Conservation (phyloP, 73 alveolate species). For the Paramecium tetraurelia region DNA sequence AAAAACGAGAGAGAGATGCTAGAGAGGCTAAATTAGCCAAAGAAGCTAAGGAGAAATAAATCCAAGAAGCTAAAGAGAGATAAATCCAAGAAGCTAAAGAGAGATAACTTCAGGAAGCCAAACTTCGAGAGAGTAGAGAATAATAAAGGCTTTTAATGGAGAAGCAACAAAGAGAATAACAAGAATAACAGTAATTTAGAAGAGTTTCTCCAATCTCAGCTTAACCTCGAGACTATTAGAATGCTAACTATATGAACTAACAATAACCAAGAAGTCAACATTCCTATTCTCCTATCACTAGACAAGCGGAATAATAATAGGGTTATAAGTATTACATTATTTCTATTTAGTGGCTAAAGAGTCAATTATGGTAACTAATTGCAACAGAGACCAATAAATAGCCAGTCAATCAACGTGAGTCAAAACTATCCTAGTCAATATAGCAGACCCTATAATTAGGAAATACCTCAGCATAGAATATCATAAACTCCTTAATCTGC, state of each 20-base stretch:
- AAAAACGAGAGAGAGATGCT: not conserved
- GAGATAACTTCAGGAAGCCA: not conserved
- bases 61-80: not conserved
- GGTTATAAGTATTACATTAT: not conserved
- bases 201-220: not conserved
- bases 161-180: not conserved
- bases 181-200: not conserved
- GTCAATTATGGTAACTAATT: not conserved
- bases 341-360: not conserved
- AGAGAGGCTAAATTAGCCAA: not conserved
- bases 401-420: not conserved
- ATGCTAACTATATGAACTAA: not conserved
- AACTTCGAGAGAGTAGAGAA: not conserved
- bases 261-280: not conserved
- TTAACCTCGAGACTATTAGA: not conserved
- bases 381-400: not conserved
- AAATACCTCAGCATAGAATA: not conserved
- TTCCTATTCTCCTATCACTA: not conserved
- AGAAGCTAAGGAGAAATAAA: not conserved
- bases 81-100: not conserved
- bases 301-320: not conserved
- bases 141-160: not conserved
- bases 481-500: constrained; percentile 21
- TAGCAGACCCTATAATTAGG: not conserved
- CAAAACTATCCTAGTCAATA: not conserved